Percentiles rank a stretch among this genome's conserved stretches.
Conservation (phyloP, 23 red algal genomes). For the Chondrus crispus region DNA sequence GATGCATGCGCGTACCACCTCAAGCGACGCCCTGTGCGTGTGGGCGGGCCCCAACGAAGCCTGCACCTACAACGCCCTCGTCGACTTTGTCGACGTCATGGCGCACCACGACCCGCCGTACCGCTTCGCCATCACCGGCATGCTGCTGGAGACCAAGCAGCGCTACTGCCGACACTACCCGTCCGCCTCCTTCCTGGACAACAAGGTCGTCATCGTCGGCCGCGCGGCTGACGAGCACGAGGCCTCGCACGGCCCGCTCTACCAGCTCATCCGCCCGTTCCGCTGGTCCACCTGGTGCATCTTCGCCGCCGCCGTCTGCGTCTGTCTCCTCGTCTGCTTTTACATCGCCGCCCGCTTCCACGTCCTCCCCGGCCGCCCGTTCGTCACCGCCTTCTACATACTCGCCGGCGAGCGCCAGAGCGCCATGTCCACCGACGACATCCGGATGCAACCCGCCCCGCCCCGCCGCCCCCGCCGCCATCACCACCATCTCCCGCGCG, state of each 20-base stretch:
- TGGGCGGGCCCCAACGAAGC: background rate
- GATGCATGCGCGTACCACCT: background rate
- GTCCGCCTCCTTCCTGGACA: constrained; percentile 4
- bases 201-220: constrained; percentile 11
- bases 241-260: background rate
- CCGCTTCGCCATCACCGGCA: background rate
- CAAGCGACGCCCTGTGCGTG: background rate
- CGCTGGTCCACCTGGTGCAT: constrained; percentile 21
- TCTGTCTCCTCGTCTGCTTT: constrained; percentile 13
- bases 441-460: background rate
- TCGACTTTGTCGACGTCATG: background rate
- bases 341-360: constrained; percentile 44
- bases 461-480: background rate
- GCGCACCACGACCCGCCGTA: background rate
- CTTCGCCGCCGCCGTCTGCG: constrained; percentile 10
- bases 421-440: constrained; percentile 22
- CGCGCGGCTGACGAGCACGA: background rate
- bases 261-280: constrained; percentile 21
- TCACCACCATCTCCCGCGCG: too few relatives aligned
- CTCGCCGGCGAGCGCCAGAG: constrained; percentile 34
- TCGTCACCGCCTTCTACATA: constrained; percentile 47
- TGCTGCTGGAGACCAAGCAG: constrained; percentile 2
- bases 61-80: background rate
- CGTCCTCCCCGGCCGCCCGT: background rate
- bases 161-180: constrained; percentile 1